Conservation (phyloP, 768 basidiomycete species). For the Lentinula aciculospora region DNA sequence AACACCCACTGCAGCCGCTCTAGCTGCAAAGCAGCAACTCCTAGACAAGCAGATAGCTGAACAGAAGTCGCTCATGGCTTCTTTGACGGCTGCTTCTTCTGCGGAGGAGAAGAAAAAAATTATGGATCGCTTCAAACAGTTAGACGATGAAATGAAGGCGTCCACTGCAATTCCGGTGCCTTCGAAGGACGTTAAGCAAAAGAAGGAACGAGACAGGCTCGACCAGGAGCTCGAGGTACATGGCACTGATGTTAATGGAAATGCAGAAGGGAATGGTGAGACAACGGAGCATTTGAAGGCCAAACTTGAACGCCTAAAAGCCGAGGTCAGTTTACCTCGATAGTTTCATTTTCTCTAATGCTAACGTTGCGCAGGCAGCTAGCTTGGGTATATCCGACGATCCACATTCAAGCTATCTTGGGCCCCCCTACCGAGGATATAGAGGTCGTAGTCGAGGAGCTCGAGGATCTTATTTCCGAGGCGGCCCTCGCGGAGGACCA, state of each 20-base stretch:
- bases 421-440: conserved; percentile 57
- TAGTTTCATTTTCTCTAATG: background rate
- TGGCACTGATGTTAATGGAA: conserved; percentile 25
- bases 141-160: conserved; percentile 71
- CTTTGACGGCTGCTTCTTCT: conserved; percentile 50
- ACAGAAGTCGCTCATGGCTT: conserved; percentile 81
- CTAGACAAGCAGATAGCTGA: conserved; percentile 81
- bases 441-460: conserved; percentile 62
- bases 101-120: conserved; percentile 75
- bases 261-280: conserved; percentile 35
- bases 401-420: conserved; percentile 29
- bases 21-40: conserved; percentile 71
- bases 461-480: conserved; percentile 54
- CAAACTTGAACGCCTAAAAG: conserved; percentile 70
- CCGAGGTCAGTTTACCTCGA: conserved; percentile 49
- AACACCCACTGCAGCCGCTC: conserved; percentile 34
- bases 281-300: conserved; percentile 69
- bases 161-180: conserved; percentile 24
- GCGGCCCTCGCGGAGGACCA: conserved; percentile 58
- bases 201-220: conserved; percentile 57
- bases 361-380: conserved; percentile 46
- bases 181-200: conserved; percentile 37
- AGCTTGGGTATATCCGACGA: conserved; percentile 64
- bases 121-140: conserved; percentile 66
- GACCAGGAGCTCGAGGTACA: conserved; percentile 84